A percentile compares a stretch with the other conserved stretches of the same genome.
phyloP scores from a whole-genome alignment of 257 asterid species.

The Lycium ferocissimum region DNA sequence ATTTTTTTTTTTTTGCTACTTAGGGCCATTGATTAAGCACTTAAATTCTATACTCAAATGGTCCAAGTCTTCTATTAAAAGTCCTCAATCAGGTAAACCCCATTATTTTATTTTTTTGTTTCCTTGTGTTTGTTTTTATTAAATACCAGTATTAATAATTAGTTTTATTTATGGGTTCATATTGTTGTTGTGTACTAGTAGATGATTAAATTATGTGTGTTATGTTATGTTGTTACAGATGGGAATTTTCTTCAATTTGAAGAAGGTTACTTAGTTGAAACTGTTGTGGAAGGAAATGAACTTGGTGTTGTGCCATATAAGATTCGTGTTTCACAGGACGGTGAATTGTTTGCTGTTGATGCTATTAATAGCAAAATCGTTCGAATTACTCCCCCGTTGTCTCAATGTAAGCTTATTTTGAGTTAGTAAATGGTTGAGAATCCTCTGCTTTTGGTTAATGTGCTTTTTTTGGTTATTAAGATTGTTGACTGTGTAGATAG shows the following conservation, averaged over 20 bases:
- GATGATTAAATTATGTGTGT: not conserved
- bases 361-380: constrained; percentile 85
- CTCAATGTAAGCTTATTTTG: constrained; percentile 69
- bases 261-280: constrained; percentile 92
- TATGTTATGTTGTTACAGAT: constrained; percentile 45
- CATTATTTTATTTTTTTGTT: not conserved
- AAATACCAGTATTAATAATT: not conserved
- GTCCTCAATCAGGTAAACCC: constrained; percentile 71
- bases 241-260: constrained; percentile 85
- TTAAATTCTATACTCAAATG: constrained; percentile 83
- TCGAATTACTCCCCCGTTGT: constrained; percentile 84
- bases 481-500: constrained; percentile 59
- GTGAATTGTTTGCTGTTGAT: constrained; percentile 96
- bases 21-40: constrained; percentile 91
- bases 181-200: not conserved
- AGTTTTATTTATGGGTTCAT: not conserved
- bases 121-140: not conserved
- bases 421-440: constrained; percentile 6
- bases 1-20: constrained; percentile 18
- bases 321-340: constrained; percentile 84
- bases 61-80: constrained; percentile 81
- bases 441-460: not conserved
- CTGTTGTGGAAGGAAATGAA: constrained; percentile 90
- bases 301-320: constrained; percentile 84
- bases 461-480: not conserved